Base-by-base conservation (phyloP, 75 land plant species). In the Selaginella moellendorffii region DNA sequence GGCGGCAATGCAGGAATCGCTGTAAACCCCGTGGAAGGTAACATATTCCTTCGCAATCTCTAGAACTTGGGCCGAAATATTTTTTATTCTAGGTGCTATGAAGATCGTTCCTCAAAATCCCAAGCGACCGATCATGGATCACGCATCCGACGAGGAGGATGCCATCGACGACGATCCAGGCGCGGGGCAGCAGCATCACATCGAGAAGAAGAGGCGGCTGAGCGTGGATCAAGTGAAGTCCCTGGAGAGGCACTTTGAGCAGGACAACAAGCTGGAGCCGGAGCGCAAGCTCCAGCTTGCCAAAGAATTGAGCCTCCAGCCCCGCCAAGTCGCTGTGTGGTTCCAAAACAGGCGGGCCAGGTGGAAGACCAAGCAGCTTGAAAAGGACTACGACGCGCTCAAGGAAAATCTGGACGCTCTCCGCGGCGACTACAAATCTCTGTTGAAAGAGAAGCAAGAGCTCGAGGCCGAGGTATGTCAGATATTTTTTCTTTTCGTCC, bases 311-410 rank as follows among this genome's bases (percentile, higher is more conserved):
- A 81, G 86, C 12, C 71, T 83, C 67, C 83, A 78, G 67, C 86
- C 86, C 19, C 68, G 86, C 22, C 86, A 83, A 31, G 83, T 83
- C 54, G 83, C 86, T 0, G 80, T 83, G 0, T 83, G 86, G 86
- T 83, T 83, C 52, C 86, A 83, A 59, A 83, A 83, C 51, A 77
- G 86, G 0, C 73, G 86, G 0, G 85, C 85, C n/a, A 56, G 85
- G 31, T 81, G 64, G 72, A 83, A 78, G 61, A 83, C 78, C 28
- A 80, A 83, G 26, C 80, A 74, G 53, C 66, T 83, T 22, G 86
- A 81, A 53, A 78, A 73, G 42, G 86, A 83, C 52, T 83, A 78
- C 51, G 86, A 76, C 27, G 56, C 61, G 42, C 71, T 83, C 25
- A 78, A 74, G 61, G 42, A 54, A 2, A 65, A 52, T n/a, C 78